phyloP scores from a whole-genome alignment of 23 red algal species.

The Gracilaria vermiculophylla region DNA sequence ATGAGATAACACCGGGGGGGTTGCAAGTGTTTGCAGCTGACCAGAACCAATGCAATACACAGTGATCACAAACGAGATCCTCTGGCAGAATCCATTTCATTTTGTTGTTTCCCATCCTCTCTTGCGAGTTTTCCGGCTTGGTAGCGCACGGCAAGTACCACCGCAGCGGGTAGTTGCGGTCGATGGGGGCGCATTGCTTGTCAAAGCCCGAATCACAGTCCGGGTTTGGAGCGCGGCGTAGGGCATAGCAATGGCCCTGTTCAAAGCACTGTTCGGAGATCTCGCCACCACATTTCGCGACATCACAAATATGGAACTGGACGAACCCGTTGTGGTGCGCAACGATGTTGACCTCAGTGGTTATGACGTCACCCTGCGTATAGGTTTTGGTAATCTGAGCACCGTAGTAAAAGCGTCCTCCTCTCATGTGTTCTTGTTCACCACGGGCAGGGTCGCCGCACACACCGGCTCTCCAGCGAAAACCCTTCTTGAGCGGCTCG shows the following conservation, averaged over 20 bases:
- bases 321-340: constrained; percentile 71
- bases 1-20: constrained; percentile 55
- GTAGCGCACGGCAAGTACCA: constrained; percentile 64
- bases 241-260: constrained; percentile 27
- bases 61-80: constrained; percentile 61
- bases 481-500: constrained; percentile 19
- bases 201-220: constrained; percentile 46
- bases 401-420: constrained; percentile 52
- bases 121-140: constrained; percentile 7
- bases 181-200: constrained; percentile 45
- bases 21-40: constrained; percentile 63
- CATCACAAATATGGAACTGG: constrained; percentile 66
- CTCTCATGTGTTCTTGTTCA: constrained; percentile 26
- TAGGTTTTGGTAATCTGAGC: constrained; percentile 23
- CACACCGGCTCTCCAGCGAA: constrained; percentile 60
- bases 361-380: constrained; percentile 23
- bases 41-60: constrained; percentile 78
- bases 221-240: constrained; percentile 45
- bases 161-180: constrained; percentile 33
- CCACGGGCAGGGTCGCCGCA: constrained; percentile 46
- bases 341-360: constrained; percentile 42
- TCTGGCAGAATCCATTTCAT: constrained; percentile 39
- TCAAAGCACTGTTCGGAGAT: constrained; percentile 39
- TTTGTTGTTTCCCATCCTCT: neutral
- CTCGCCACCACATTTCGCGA: constrained; percentile 62